phyloP scores from a whole-genome alignment of 1,139 yeast species.

The Zygoascus hellenicus region DNA sequence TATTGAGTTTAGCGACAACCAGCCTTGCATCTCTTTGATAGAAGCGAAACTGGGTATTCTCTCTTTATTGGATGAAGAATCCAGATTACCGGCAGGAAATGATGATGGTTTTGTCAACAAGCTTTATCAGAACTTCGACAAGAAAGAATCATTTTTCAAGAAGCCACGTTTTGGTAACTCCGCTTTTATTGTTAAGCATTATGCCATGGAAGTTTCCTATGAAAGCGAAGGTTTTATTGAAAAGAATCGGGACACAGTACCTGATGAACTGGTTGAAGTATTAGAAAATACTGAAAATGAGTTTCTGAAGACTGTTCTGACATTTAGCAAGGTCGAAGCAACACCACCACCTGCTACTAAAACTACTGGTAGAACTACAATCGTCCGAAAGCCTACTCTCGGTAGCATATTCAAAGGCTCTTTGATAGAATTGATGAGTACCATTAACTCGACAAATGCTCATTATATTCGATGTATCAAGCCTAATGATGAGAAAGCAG shows the following conservation, averaged over 20 bases:
- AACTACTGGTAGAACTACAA: slow-evolving; percentile 33
- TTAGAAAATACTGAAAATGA: slow-evolving; percentile 63
- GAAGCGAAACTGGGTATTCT: slow-evolving; percentile 87
- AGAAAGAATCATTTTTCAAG: slow-evolving; percentile 76
- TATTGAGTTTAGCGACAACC: slow-evolving; percentile 93
- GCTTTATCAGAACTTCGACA: slow-evolving; percentile 78
- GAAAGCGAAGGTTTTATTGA: slow-evolving; percentile 94
- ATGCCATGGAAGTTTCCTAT: slow-evolving; percentile 90
- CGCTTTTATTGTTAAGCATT: slow-evolving; percentile 85
- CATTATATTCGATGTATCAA: slow-evolving; percentile 97
- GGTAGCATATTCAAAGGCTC: slow-evolving; percentile 94
- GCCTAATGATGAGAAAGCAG: slow-evolving; percentile 88
- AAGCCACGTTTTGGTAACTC: slow-evolving; percentile 94
- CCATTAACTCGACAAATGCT: slow-evolving; percentile 89
- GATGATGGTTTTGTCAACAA: slow-evolving; percentile 92
- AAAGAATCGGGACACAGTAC: slow-evolving; percentile 94
- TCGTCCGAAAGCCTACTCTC: slow-evolving; percentile 80
- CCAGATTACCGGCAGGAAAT: slow-evolving; percentile 88
- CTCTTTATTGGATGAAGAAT: slow-evolving; percentile 88
- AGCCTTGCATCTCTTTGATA: slow-evolving; percentile 91
- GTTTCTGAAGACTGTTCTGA: slow-evolving; percentile 58
- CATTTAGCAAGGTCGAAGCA: slow-evolving; percentile 58
- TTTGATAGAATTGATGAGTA: slow-evolving; percentile 84
- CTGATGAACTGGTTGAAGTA: slow-evolving; percentile 89
- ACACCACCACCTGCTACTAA: slow-evolving; percentile 37